A percentile compares a stretch with the other conserved stretches of the same genome.
Evolutionary conservation across 2,329 filamentous ascomycete species (phyloP).

Genomic region (Alternaria sp.): DNA sequence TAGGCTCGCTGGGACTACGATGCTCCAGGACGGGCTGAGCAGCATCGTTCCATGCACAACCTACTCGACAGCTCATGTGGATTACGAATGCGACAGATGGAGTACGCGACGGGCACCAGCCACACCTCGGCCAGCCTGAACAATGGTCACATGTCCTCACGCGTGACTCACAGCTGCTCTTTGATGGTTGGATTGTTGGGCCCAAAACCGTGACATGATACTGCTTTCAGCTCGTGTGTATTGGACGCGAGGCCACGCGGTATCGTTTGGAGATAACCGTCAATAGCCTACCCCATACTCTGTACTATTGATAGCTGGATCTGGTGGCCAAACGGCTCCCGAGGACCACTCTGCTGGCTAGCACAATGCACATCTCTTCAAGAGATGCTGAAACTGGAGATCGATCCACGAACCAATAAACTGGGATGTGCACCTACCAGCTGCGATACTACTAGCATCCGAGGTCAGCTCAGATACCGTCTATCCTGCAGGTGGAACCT

Average conservation of each 20-base stretch:
- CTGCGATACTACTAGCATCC: not conserved
- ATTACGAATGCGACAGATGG: not conserved
- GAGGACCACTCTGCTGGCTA: slow-evolving; percentile 15
- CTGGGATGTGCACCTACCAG: slow-evolving; percentile 3
- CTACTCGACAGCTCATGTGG: slow-evolving; percentile 5
- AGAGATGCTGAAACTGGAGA: slow-evolving; percentile 18
- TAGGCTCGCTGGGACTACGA: not conserved
- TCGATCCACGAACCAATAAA: slow-evolving; percentile 11
- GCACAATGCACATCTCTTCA: not conserved
- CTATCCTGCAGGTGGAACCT: slow-evolving; percentile 11
- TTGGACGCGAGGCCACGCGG: slow-evolving; percentile 21
- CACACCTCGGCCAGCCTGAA: slow-evolving; percentile 20
- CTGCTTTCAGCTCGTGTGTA: slow-evolving; percentile 22
- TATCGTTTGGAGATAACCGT: slow-evolving; percentile 3
- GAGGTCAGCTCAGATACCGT: not conserved
- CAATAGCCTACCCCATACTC: slow-evolving; percentile 15
- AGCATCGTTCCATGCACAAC: slow-evolving; percentile 6
- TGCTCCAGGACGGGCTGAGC: slow-evolving; percentile 5
- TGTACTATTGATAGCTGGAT: slow-evolving; percentile 19
- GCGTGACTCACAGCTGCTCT: slow-evolving; percentile 16
- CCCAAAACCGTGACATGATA: not conserved
- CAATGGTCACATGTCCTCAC: slow-evolving; percentile 22
- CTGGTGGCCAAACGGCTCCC: slow-evolving; percentile 23
- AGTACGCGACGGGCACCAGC: slow-evolving; percentile 19
- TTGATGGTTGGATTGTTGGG: slow-evolving; percentile 4